These are phyloP conservation scores for Euphrasia arctica DNA, from an alignment of 305 asterid species.

Conservation along the genomic window DNA sequence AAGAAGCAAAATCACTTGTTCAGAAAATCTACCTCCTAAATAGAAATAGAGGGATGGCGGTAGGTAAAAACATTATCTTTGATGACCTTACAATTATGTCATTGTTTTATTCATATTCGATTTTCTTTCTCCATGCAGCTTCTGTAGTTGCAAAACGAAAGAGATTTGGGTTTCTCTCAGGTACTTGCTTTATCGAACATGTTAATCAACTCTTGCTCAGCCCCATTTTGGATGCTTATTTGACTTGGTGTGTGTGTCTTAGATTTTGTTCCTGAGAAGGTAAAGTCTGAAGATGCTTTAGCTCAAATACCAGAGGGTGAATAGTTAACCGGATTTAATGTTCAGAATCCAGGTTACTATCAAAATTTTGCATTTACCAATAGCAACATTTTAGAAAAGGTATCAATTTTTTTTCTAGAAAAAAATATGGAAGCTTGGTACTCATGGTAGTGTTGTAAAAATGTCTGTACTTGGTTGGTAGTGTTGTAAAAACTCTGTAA, in stretches of 20 bases:
- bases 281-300: conserved; percentile 76
- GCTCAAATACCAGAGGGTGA: conserved; percentile 40
- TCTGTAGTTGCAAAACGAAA: conserved; percentile 58
- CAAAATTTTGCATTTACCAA: conserved; percentile 5
- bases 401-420: background rate
- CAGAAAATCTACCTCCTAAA: too few species aligned
- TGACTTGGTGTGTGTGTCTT: conserved; percentile 14
- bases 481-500: background rate
- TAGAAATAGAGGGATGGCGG: too few species aligned
- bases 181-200: conserved; percentile 31
- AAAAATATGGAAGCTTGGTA: background rate
- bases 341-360: conserved; percentile 10
- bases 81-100: background rate
- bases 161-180: conserved; percentile 68
- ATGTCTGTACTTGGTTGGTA: background rate
- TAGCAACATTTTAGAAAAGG: background rate
- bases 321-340: conserved; percentile 18
- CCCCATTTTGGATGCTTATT: conserved; percentile 9
- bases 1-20: too few species aligned
- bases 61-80: too few species aligned
- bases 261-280: conserved; percentile 81
- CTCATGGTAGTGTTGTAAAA: conserved; percentile 15
- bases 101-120: background rate
- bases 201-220: background rate
- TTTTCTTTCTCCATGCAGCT: conserved; percentile 45